Evolutionary conservation across 2,329 filamentous ascomycete genomes (phyloP).

Genomic region (Penicillium paneum): DNA sequence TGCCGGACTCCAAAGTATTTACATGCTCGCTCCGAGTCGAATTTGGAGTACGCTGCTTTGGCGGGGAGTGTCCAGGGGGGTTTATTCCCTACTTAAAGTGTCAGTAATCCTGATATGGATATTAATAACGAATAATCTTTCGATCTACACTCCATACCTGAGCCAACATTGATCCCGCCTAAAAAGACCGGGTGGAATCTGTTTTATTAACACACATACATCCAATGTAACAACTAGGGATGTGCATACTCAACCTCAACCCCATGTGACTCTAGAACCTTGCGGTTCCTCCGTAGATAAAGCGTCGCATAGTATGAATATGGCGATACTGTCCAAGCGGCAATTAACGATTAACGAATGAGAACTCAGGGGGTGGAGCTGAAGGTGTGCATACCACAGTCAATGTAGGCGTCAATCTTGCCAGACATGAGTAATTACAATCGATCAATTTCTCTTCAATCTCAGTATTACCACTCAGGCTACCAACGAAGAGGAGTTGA

Average conservation of each 20-base stretch:
- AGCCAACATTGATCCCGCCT: slow-evolving; percentile 61
- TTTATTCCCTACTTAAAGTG: slow-evolving; percentile 56
- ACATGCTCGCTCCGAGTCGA: slow-evolving; percentile 50
- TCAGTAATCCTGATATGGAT: background rate
- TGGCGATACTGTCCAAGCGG: slow-evolving; percentile 55
- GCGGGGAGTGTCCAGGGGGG: slow-evolving; percentile 69
- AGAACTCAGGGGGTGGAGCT: background rate
- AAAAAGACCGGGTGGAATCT: slow-evolving; percentile 72
- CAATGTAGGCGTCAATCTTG: slow-evolving; percentile 25
- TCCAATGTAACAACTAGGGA: background rate
- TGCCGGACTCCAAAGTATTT: slow-evolving; percentile 49
- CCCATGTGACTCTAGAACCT: slow-evolving; percentile 55
- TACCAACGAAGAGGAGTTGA: background rate
- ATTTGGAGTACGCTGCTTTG: slow-evolving; percentile 60
- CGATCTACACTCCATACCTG: slow-evolving; percentile 50
- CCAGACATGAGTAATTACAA: slow-evolving; percentile 11
- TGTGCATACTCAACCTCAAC: slow-evolving; percentile 64
- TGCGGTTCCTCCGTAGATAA: slow-evolving; percentile 57
- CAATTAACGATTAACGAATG: slow-evolving; percentile 1
- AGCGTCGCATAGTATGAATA: slow-evolving; percentile 54
- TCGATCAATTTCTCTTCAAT: background rate
- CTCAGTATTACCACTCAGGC: background rate
- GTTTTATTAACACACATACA: background rate
- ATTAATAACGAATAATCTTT: background rate
- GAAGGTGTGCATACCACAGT: slow-evolving; percentile 18